Evolutionary conservation across 805 yeast species (phyloP).

Genomic region (Pichia phayaonensis): DNA sequence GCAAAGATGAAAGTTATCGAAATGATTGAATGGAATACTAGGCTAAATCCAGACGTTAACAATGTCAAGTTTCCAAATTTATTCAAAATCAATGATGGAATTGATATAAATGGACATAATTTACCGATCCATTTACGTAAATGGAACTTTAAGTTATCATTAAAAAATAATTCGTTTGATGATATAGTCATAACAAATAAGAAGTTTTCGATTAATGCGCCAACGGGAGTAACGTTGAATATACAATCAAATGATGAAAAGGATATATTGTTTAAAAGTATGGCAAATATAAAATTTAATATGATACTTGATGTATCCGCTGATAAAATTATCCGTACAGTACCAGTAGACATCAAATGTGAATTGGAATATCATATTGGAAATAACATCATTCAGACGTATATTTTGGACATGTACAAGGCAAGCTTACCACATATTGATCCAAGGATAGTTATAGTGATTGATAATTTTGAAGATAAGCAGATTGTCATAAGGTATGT

Average conservation of each 20-base stretch:
- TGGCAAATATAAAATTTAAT: not conserved
- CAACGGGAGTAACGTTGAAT: constrained; percentile 1
- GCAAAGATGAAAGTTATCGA: constrained; percentile 6
- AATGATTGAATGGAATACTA: constrained; percentile 6
- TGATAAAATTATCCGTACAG: constrained; percentile 10
- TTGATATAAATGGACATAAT: not conserved
- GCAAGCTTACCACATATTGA: constrained; percentile 56
- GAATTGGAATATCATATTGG: constrained; percentile 15
- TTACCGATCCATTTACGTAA: constrained; percentile 20
- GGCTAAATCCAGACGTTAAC: not conserved
- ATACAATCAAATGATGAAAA: constrained; percentile 8
- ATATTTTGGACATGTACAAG: constrained; percentile 37
- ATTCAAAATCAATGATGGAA: not conserved
- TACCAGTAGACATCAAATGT: constrained; percentile 17
- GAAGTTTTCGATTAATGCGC: constrained; percentile 1
- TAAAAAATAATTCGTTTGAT: constrained; percentile 26
- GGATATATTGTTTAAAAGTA: not conserved
- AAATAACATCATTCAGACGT: constrained; percentile 22
- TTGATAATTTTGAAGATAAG: constrained; percentile 14
- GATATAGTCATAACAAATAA: constrained; percentile 8
- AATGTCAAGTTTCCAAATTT: constrained; percentile 4
- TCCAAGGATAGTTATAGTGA: constrained; percentile 54
- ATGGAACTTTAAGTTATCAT: constrained; percentile 7
- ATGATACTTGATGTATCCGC: constrained; percentile 2
- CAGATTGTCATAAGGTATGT: constrained; percentile 36